Evolutionary conservation across 163 green algal genomes (phyloP).

Genomic region (Scenedesmus sp.): DNA sequence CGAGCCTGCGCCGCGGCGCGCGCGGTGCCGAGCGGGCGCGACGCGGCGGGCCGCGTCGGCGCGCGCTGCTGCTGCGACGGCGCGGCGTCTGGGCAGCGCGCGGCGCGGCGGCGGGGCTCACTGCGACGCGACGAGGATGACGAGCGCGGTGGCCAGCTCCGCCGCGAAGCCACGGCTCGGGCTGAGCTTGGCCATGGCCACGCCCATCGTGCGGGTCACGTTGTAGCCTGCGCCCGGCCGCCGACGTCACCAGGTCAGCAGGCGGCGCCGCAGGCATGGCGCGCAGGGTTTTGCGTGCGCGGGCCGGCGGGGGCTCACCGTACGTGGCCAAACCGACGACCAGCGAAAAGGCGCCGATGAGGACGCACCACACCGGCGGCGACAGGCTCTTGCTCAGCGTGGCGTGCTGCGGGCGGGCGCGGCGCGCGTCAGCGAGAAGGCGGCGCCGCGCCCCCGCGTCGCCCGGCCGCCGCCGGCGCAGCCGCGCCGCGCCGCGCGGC

Average conservation of each 20-base stretch:
- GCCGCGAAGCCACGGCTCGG: constrained; percentile 60
- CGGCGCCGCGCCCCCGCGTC: no score
- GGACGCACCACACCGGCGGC: constrained; percentile 64
- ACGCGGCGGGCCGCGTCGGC: no score
- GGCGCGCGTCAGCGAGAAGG: no score
- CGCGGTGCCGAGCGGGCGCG: no score
- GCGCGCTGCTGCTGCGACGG: no score
- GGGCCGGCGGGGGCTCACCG: constrained; percentile 1
- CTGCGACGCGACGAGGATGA: constrained; percentile 60
- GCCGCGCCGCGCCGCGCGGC: no score
- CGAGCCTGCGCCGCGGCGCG: constrained; percentile 39
- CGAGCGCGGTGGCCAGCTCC: constrained; percentile 61
- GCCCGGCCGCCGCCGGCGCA: no score
- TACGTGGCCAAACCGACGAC: constrained; percentile 68
- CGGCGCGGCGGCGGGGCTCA: no score
- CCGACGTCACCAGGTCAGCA: no score
- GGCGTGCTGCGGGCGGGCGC: constrained; percentile 22
- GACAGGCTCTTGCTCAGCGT: constrained; percentile 21
- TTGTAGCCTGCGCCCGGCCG: constrained; percentile 53
- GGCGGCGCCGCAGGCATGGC: no score
- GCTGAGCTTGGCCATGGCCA: constrained; percentile 63
- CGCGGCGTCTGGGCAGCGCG: no score
- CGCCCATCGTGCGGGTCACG: constrained; percentile 62
- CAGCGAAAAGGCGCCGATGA: constrained; percentile 56
- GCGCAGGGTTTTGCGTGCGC: background rate